phyloP scores from a whole-genome alignment of 371 early-diverging fungal species.

The Nematocida ausubeli region DNA sequence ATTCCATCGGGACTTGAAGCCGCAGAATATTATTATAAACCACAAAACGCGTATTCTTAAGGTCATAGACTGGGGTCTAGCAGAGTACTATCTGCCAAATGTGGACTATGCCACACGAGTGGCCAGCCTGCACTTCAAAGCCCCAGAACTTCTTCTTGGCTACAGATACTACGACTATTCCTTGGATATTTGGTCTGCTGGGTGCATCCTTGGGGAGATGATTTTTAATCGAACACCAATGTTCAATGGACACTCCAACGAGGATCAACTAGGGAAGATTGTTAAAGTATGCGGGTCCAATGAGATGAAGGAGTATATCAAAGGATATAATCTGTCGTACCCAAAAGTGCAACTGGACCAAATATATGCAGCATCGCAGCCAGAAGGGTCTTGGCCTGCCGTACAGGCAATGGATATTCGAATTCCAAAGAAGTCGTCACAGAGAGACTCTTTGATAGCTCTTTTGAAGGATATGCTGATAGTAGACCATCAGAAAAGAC shows the following conservation, averaged over 20 bases:
- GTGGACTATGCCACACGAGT: slow-evolving; percentile 94
- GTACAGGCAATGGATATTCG: not conserved
- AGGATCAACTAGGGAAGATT: slow-evolving; percentile 93
- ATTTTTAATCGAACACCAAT: slow-evolving; percentile 92
- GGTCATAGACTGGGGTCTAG: slow-evolving; percentile 98
- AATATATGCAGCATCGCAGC: not conserved
- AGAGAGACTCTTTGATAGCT: slow-evolving; percentile 76
- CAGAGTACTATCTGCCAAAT: slow-evolving; percentile 96
- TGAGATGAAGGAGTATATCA: slow-evolving; percentile 78
- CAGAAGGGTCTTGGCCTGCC: slow-evolving; percentile 30
- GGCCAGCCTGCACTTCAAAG: slow-evolving; percentile 95
- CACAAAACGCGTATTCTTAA: slow-evolving; percentile 72
- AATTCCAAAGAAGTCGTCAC: not conserved
- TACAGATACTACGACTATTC: slow-evolving; percentile 95
- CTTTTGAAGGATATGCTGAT: slow-evolving; percentile 83
- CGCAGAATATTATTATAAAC: slow-evolving; percentile 98
- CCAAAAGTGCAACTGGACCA: slow-evolving; percentile 14
- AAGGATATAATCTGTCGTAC: slow-evolving; percentile 84
- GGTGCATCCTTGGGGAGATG: slow-evolving; percentile 87
- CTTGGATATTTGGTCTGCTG: slow-evolving; percentile 98
- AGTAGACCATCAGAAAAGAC: slow-evolving; percentile 88
- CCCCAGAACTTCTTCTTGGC: slow-evolving; percentile 95
- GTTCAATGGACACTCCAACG: slow-evolving; percentile 94
- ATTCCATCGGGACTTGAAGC: slow-evolving; percentile 99
- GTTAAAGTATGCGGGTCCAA: slow-evolving; percentile 88